Conservation (phyloP, 2,329 filamentous ascomycete genomes). For the Metarhizium robertsii region DNA sequence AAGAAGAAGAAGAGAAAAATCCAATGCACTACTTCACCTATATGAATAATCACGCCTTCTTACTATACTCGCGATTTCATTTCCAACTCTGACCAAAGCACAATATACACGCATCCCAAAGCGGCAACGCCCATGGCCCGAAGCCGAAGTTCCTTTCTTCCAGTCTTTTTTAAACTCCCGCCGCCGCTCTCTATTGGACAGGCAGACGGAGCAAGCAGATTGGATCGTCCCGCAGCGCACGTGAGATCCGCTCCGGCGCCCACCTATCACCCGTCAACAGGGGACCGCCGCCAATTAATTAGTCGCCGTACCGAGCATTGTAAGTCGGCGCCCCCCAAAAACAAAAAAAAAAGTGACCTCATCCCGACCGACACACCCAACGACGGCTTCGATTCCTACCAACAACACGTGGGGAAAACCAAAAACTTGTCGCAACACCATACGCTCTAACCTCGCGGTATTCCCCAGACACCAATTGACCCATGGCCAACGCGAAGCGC, state of each 20-base stretch:
- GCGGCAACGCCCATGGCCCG: neutral
- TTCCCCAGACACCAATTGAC: neutral
- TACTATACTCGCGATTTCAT: too few species aligned
- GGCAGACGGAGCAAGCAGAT: neutral
- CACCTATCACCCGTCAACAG: constrained; percentile 1
- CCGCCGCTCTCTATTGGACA: neutral
- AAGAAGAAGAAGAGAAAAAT: too few species aligned
- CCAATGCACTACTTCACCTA: too few species aligned
- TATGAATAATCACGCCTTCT: too few species aligned
- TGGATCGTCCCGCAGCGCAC: constrained; percentile 6
- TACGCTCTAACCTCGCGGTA: neutral
- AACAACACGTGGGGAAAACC: too few species aligned
- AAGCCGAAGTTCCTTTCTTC: neutral
- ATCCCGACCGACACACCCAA: neutral
- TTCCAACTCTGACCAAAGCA: too few species aligned
- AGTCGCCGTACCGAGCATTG: neutral
- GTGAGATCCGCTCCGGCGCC: constrained; percentile 3
- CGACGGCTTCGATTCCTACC: too few species aligned
- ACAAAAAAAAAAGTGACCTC: neutral
- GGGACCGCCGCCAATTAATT: neutral
- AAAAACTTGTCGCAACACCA: neutral
- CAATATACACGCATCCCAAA: neutral
- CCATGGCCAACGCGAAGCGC: constrained; percentile 10
- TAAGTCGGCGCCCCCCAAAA: neutral
- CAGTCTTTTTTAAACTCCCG: neutral